phyloP scores from a whole-genome alignment of 768 basidiomycete species.

The Lyophyllum atratum region DNA sequence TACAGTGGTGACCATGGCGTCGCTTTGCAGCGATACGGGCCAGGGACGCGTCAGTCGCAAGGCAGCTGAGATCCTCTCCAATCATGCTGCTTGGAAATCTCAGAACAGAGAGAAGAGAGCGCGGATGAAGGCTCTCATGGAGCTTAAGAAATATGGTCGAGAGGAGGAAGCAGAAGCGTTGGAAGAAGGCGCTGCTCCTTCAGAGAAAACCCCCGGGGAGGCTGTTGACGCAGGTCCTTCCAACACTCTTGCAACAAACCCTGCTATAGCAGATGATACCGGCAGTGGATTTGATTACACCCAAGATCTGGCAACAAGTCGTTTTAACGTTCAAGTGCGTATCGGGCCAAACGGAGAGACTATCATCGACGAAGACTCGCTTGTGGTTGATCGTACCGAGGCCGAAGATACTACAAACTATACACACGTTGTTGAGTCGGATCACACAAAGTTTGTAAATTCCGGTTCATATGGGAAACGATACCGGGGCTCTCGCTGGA shows the following conservation, averaged over 20 bases:
- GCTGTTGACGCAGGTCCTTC: conserved; percentile 16
- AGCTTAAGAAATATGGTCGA: conserved; percentile 75
- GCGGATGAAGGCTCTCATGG: conserved; percentile 63
- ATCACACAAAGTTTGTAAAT: conserved; percentile 84
- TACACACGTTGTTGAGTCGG: conserved; percentile 80
- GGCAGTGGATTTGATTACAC: conserved; percentile 72
- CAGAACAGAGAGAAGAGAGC: conserved; percentile 67
- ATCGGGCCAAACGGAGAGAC: conserved; percentile 88
- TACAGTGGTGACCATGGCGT: conserved; percentile 82
- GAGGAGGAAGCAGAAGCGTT: conserved; percentile 43
- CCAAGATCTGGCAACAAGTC: conserved; percentile 62
- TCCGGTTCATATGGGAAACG: conserved; percentile 81
- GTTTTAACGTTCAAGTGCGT: conserved; percentile 83
- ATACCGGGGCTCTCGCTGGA: conserved; percentile 84
- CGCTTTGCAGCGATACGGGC: conserved; percentile 75
- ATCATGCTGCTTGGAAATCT: conserved; percentile 73
- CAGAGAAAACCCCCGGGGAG: conserved; percentile 17
- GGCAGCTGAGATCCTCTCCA: conserved; percentile 68
- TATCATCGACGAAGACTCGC: conserved; percentile 82
- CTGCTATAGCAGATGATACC: conserved; percentile 41
- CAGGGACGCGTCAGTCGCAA: conserved; percentile 80
- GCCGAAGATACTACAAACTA: conserved; percentile 68
- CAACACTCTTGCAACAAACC: conserved; percentile 5
- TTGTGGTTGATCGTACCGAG: conserved; percentile 78
- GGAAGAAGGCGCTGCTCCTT: conserved; percentile 18